Conservation (phyloP, 208 protist species). For the Leptomonas seymouri region DNA sequence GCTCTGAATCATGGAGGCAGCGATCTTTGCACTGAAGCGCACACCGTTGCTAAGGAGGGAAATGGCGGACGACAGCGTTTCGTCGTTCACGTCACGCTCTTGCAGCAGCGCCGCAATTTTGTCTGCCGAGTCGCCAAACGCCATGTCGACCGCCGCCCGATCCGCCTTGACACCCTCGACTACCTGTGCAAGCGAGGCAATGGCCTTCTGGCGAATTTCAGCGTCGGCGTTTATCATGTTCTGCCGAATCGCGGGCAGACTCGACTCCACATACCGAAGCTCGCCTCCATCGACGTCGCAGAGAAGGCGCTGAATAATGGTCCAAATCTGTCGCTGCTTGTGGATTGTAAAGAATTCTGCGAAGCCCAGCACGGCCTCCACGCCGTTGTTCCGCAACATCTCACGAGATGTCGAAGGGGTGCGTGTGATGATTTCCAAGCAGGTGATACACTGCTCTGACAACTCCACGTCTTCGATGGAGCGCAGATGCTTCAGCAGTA, state of each 20-base stretch:
- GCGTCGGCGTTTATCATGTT: constrained; percentile 68
- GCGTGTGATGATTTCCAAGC: constrained; percentile 91
- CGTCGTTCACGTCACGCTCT: constrained; percentile 43
- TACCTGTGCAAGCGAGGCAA: constrained; percentile 58
- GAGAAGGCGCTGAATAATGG: constrained; percentile 73
- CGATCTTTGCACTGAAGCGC: constrained; percentile 45
- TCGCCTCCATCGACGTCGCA: constrained; percentile 49
- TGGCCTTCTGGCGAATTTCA: constrained; percentile 71
- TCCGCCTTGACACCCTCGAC: constrained; percentile 51
- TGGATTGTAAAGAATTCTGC: constrained; percentile 94
- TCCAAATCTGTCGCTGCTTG: constrained; percentile 90
- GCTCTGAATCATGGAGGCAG: constrained; percentile 39
- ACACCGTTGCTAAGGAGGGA: constrained; percentile 54
- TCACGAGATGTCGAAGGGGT: constrained; percentile 31
- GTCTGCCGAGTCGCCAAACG: constrained; percentile 56
- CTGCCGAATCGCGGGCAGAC: constrained; percentile 72
- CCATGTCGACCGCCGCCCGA: constrained; percentile 42
- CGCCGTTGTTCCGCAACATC: constrained; percentile 72
- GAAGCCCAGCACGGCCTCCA: constrained; percentile 86
- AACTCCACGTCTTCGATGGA: constrained; percentile 95
- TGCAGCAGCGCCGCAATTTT: constrained; percentile 47
- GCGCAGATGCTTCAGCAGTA: constrained; percentile 83
- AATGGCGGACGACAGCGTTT: constrained; percentile 47
- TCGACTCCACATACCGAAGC: constrained; percentile 56
- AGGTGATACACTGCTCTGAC: constrained; percentile 93